Conservation (phyloP, 108 stramenopile genomes). For the Fragilaria crotonensis region DNA sequence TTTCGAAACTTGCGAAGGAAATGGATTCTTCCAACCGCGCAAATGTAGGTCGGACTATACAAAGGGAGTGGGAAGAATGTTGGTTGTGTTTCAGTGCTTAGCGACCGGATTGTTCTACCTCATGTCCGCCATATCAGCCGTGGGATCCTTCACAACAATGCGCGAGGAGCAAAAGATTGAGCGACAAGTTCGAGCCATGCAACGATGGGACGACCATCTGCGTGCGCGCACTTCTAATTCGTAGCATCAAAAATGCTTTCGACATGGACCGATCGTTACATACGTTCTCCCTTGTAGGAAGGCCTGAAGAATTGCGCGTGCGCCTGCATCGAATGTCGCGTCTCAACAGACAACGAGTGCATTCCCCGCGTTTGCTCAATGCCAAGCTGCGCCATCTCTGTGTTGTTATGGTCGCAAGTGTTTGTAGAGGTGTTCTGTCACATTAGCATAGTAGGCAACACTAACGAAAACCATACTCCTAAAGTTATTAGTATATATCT, state of each 20-base stretch:
- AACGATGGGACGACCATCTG: too few species aligned
- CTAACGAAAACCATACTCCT: too few species aligned
- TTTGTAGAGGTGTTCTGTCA: too few species aligned
- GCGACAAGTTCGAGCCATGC: neutral
- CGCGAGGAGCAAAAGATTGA: conserved; percentile 13
- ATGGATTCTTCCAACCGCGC: conserved; percentile 9
- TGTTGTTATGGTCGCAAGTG: too few species aligned
- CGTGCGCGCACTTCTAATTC: neutral
- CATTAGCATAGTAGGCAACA: too few species aligned
- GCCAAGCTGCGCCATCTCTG: too few species aligned
- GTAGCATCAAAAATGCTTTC: neutral
- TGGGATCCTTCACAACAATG: conserved; percentile 5
- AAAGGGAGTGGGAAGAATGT: conserved; percentile 19
- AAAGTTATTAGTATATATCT: too few species aligned
- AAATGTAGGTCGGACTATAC: conserved; percentile 14
- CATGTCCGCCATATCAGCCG: conserved; percentile 14
- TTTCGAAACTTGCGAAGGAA: conserved; percentile 24
- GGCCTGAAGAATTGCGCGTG: neutral
- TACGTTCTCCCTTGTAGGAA: neutral
- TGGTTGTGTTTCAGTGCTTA: conserved; percentile 18
- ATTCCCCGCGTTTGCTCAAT: too few species aligned
- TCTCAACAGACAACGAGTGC: too few species aligned
- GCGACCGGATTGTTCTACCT: conserved; percentile 28
- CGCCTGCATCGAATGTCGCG: too few species aligned
- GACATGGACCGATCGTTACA: neutral